phyloP scores from a whole-genome alignment of 2,329 filamentous ascomycete species.

The Cordyceps farinosa region DNA sequence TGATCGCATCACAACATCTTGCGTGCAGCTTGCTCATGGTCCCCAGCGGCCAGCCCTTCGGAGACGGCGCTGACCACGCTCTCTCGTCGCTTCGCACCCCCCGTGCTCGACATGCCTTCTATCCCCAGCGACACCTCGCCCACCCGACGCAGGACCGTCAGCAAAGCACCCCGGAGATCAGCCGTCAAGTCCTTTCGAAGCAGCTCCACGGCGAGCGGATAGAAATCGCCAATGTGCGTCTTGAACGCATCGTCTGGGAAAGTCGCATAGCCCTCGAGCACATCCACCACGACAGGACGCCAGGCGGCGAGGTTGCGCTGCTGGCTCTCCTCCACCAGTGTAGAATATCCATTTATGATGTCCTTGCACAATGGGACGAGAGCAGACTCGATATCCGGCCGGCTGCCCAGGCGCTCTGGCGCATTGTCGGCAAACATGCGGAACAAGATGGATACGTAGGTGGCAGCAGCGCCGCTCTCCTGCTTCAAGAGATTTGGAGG shows the following conservation, averaged over 20 bases:
- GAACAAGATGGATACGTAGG: conserved; percentile 93
- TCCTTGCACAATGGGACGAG: conserved; percentile 93
- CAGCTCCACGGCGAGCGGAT: conserved; percentile 79
- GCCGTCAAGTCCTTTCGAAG: conserved; percentile 75
- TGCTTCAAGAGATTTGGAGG: conserved; percentile 97
- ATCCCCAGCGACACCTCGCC: conserved; percentile 71
- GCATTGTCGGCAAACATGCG: conserved; percentile 93
- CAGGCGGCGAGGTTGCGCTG: conserved; percentile 96
- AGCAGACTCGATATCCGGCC: conserved; percentile 82
- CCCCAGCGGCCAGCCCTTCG: conserved; percentile 18
- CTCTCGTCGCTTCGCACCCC: conserved; percentile 35
- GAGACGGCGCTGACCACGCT: conserved; percentile 38
- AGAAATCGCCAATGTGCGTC: conserved; percentile 77
- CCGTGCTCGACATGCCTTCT: conserved; percentile 41
- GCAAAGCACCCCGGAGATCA: conserved; percentile 75
- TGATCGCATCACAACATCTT: conserved; percentile 11
- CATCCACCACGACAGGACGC: conserved; percentile 94
- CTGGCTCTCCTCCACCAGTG: conserved; percentile 91
- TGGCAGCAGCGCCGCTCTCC: conserved; percentile 86
- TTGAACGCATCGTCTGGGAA: conserved; percentile 80
- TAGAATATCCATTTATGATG: conserved; percentile 81
- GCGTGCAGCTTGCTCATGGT: conserved; percentile 16
- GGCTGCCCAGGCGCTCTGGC: conserved; percentile 74
- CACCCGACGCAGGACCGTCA: conserved; percentile 73
- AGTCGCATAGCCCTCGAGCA: conserved; percentile 84